Conservation (phyloP, 2,329 filamentous ascomycete genomes). For the Ascochyta rabiei region DNA sequence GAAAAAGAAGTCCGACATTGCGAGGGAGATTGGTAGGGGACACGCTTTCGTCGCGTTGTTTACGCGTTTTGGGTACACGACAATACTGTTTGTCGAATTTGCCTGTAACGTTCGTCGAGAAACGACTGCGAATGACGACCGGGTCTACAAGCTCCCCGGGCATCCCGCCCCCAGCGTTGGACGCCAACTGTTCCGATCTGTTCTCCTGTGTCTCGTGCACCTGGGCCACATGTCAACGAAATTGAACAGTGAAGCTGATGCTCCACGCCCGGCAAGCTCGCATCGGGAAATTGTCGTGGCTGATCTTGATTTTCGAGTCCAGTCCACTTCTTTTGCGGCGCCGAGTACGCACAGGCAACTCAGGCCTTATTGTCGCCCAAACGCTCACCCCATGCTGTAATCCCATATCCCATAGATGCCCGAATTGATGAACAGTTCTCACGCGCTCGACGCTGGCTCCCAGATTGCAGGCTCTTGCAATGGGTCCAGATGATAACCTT, state of each 20-base stretch:
- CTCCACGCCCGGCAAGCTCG: not conserved
- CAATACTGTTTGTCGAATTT: not conserved
- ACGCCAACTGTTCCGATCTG: constrained; percentile 5
- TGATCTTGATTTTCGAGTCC: constrained; percentile 25
- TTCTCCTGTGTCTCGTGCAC: not conserved
- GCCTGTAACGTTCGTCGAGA: not conserved
- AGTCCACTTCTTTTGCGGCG: constrained; percentile 23
- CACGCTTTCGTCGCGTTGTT: constrained; percentile 10
- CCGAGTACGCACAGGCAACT: constrained; percentile 24
- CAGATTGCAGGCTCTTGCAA: constrained; percentile 7
- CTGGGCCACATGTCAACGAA: not conserved
- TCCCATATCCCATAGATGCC: constrained; percentile 4
- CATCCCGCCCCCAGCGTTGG: constrained; percentile 2
- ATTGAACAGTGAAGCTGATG: not conserved
- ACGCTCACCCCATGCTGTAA: not conserved
- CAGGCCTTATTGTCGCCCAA: constrained; percentile 1
- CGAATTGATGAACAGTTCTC: not conserved
- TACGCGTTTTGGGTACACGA: constrained; percentile 10
- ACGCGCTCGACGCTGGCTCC: not conserved
- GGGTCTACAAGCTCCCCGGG: not conserved
- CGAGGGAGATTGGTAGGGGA: constrained; percentile 18
- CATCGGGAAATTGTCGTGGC: constrained; percentile 12
- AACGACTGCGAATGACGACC: not conserved
- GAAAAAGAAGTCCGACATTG: not conserved
- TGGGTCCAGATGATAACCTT: constrained; percentile 11